phyloP scores from a whole-genome alignment of 2,329 filamentous ascomycete species.

The Verticillium dahliae region DNA sequence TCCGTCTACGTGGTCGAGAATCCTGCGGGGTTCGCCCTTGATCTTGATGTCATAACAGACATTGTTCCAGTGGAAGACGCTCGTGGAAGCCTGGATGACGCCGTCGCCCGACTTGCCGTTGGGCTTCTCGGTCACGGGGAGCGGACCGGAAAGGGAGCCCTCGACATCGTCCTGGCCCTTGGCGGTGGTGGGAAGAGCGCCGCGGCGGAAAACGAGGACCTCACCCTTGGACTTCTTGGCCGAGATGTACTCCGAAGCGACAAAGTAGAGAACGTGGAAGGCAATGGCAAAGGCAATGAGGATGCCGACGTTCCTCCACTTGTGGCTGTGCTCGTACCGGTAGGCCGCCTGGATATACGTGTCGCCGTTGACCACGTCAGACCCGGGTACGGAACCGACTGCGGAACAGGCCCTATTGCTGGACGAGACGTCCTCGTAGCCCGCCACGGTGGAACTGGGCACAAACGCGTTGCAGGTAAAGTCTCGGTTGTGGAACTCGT shows the following conservation, averaged over 20 bases:
- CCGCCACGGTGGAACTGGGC: slow-evolving; percentile 45
- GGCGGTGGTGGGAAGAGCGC: slow-evolving; percentile 12
- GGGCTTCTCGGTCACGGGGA: slow-evolving; percentile 36
- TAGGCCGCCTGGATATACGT: slow-evolving; percentile 39
- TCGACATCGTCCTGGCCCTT: slow-evolving; percentile 18
- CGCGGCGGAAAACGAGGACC: slow-evolving; percentile 50
- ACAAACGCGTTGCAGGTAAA: slow-evolving; percentile 47
- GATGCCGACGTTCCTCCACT: slow-evolving; percentile 53
- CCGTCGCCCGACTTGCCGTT: slow-evolving; percentile 25
- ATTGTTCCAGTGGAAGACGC: slow-evolving; percentile 80
- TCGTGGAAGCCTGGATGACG: slow-evolving; percentile 52
- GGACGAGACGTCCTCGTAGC: slow-evolving; percentile 18
- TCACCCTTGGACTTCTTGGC: slow-evolving; percentile 53
- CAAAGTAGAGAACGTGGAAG: slow-evolving; percentile 39
- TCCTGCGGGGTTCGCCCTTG: slow-evolving; percentile 66
- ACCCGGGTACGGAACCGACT: slow-evolving; percentile 40
- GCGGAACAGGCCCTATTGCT: slow-evolving; percentile 36
- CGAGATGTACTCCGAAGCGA: slow-evolving; percentile 35
- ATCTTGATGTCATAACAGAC: slow-evolving; percentile 75
- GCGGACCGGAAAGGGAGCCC: slow-evolving; percentile 49
- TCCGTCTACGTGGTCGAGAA: slow-evolving; percentile 81
- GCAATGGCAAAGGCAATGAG: slow-evolving; percentile 43
- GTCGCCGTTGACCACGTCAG: slow-evolving; percentile 34
- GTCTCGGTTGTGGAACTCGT: slow-evolving; percentile 66
- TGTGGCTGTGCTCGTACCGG: slow-evolving; percentile 37